A percentile compares a stretch with the other conserved stretches of the same genome.
Evolutionary conservation across 2,329 filamentous ascomycete species (phyloP).

Genomic region (Dendryphion nanum): DNA sequence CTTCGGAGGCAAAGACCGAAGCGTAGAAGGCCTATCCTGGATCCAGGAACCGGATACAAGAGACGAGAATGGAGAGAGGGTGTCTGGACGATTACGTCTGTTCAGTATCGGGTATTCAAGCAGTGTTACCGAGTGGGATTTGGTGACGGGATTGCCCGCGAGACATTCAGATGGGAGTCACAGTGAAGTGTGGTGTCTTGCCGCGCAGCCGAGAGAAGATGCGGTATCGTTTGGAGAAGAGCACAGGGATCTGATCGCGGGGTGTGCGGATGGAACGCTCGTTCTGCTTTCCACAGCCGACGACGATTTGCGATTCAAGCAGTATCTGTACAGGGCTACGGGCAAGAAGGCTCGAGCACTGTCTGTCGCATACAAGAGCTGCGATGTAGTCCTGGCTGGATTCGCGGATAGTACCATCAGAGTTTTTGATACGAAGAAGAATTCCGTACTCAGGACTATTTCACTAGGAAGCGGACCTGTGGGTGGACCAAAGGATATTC

Average conservation of each 20-base stretch:
- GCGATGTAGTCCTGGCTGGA: constrained; percentile 78
- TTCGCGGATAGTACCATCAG: constrained; percentile 97
- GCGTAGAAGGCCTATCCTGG: constrained; percentile 89
- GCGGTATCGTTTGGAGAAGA: constrained; percentile 21
- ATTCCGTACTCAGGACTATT: constrained; percentile 74
- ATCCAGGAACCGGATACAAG: constrained; percentile 79
- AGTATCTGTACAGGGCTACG: constrained; percentile 70
- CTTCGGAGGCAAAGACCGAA: constrained; percentile 77
- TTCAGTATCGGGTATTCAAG: constrained; percentile 97
- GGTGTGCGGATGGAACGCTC: constrained; percentile 88
- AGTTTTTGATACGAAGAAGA: constrained; percentile 80
- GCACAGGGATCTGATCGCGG: constrained; percentile 68
- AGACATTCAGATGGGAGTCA: constrained; percentile 88
- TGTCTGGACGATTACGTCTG: constrained; percentile 73
- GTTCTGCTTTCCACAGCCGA: constrained; percentile 85
- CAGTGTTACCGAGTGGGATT: constrained; percentile 91
- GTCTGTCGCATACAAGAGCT: constrained; percentile 85
- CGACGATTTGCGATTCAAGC: constrained; percentile 76
- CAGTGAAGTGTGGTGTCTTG: constrained; percentile 95
- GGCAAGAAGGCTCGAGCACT: constrained; percentile 86
- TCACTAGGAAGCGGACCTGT: constrained; percentile 76
- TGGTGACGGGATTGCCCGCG: constrained; percentile 73
- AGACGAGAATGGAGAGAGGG: constrained; percentile 55
- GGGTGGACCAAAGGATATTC: constrained; percentile 77
- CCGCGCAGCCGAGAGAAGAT: constrained; percentile 69